phyloP scores from a whole-genome alignment of 441 rosid species.

The Syzygium malaccense region DNA sequence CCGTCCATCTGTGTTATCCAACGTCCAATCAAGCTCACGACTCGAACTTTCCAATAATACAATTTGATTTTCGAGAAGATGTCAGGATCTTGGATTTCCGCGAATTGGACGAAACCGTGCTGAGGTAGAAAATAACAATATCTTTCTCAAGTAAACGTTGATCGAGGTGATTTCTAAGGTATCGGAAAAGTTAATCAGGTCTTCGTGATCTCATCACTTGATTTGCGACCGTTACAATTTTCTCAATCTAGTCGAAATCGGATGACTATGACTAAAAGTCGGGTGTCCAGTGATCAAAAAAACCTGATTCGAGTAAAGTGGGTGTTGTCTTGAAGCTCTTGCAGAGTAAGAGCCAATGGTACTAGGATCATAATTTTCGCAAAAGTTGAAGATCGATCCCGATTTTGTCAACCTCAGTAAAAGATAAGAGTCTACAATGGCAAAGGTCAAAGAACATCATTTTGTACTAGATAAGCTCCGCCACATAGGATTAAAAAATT shows the following conservation, averaged over 20 bases:
- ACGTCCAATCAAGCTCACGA: neutral
- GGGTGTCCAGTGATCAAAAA: fast-evolving
- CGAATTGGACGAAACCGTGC: neutral
- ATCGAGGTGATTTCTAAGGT: neutral
- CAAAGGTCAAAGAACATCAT: neutral
- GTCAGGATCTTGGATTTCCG: neutral
- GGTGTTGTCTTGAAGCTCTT: neutral
- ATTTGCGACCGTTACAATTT: neutral
- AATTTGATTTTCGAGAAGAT: neutral
- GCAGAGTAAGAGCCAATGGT: neutral
- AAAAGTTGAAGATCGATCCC: fast-evolving
- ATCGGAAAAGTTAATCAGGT: neutral
- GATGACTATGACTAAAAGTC: neutral
- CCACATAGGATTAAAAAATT: neutral
- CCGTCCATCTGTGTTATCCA: neutral
- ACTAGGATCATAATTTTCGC: neutral
- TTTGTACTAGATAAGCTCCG: neutral
- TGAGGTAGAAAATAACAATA: neutral
- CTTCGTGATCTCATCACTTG: neutral
- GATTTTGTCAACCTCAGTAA: neutral
- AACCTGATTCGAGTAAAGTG: fast-evolving
- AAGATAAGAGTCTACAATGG: neutral
- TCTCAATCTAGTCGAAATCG: neutral
- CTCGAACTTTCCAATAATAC: neutral
- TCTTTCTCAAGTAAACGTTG: neutral